phyloP scores from a whole-genome alignment of 2,329 filamentous ascomycete species.

The Ascochyta lentis region DNA sequence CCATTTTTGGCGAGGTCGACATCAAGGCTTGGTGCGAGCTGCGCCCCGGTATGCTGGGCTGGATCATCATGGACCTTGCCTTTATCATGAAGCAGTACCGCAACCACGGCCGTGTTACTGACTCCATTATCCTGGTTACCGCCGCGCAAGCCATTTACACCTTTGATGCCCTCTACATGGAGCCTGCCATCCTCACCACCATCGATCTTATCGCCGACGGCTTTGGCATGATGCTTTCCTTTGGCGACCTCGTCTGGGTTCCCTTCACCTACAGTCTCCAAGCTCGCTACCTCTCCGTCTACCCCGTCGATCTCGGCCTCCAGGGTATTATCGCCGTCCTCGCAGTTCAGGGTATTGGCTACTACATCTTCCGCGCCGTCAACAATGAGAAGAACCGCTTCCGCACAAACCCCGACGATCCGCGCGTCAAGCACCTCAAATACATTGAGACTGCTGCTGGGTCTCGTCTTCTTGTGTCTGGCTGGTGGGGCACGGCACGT shows the following conservation, averaged over 20 bases:
- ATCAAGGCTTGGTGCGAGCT: conserved; percentile 91
- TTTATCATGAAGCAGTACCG: conserved; percentile 89
- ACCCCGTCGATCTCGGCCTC: conserved; percentile 80
- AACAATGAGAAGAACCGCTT: conserved; percentile 97
- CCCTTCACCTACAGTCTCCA: conserved; percentile 89
- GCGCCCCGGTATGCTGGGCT: conserved; percentile 88
- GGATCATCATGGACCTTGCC: conserved; percentile 83
- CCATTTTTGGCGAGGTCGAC: conserved; percentile 83
- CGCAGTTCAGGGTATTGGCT: conserved; percentile 73
- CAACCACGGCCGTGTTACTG: conserved; percentile 80
- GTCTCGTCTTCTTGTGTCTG: conserved; percentile 79
- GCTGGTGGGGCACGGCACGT: conserved; percentile 91
- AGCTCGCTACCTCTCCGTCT: conserved; percentile 80
- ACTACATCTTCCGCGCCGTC: conserved; percentile 89
- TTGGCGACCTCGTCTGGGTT: conserved; percentile 92
- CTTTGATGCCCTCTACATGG: conserved; percentile 85
- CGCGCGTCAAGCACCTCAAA: conserved; percentile 77
- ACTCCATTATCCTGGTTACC: conserved; percentile 83
- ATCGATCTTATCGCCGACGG: conserved; percentile 95
- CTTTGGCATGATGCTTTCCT: conserved; percentile 93
- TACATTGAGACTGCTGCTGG: conserved; percentile 86
- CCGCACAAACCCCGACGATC: conserved; percentile 84
- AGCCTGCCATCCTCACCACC: conserved; percentile 86
- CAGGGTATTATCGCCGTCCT: conserved; percentile 69
- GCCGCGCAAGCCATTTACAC: conserved; percentile 82